These are phyloP conservation scores for Didymella segeticola DNA, from an alignment of 2,329 filamentous ascomycete species.

Conservation along the genomic window DNA sequence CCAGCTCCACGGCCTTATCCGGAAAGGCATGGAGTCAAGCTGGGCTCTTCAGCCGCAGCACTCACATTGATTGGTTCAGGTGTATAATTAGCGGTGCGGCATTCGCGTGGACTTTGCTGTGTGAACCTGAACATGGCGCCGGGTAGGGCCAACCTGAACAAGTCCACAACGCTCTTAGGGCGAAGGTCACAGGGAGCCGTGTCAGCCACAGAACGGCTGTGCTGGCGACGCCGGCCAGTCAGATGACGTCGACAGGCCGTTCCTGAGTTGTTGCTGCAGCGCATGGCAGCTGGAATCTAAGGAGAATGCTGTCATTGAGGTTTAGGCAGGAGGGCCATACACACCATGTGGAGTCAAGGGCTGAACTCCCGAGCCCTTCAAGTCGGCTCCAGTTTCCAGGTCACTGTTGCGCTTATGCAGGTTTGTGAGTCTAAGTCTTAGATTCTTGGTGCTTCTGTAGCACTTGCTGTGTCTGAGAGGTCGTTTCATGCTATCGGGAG, in stretches of 20 bases:
- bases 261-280: conserved; percentile 27
- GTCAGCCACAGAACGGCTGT: conserved; percentile 50
- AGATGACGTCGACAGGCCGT: conserved; percentile 36
- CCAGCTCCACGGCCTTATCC: conserved; percentile 33
- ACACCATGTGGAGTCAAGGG: conserved; percentile 40
- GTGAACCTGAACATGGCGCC: conserved; percentile 32
- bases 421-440: conserved; percentile 41
- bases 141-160: conserved; percentile 32
- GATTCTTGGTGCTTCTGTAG: conserved; percentile 37
- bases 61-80: conserved; percentile 33
- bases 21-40: conserved; percentile 34
- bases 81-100: conserved; percentile 43
- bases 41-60: conserved; percentile 27
- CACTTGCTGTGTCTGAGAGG: conserved; percentile 40
- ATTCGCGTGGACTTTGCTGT: conserved; percentile 42
- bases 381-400: conserved; percentile 29
- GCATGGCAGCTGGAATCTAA: conserved; percentile 42
- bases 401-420: conserved; percentile 45
- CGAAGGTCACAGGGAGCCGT: conserved; percentile 28
- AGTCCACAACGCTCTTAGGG: conserved; percentile 34
- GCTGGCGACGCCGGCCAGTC: conserved; percentile 40
- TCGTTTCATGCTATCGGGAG: conserved; percentile 34
- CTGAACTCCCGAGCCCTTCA: conserved; percentile 35
- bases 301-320: conserved; percentile 40
- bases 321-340: conserved; percentile 40